Percentiles rank a stretch among this genome's conserved stretches.
These are phyloP conservation scores for Colletotrichum navitas DNA, from an alignment of 2,329 filamentous ascomycete genomes.

Conservation along the genomic window DNA sequence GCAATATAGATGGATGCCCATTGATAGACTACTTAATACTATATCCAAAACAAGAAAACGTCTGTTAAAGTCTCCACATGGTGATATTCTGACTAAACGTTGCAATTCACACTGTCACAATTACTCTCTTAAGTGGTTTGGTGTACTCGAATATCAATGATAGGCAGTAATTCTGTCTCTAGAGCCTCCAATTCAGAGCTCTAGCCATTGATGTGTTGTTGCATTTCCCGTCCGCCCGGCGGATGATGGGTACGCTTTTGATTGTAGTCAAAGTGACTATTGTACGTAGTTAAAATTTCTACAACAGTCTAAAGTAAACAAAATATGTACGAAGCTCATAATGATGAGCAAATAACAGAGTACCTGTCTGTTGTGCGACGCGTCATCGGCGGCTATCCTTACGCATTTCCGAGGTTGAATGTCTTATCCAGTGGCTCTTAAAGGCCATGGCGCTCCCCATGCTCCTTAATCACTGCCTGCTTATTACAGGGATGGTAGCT, in stretches of 20 bases:
- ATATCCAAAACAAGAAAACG: not conserved
- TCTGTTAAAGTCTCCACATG: not conserved
- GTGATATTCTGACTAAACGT: not conserved
- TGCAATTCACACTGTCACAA: not conserved
- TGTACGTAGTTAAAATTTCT: no score
- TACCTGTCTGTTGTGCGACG: not conserved
- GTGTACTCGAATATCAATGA: no score
- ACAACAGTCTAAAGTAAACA: not conserved
- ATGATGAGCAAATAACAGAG: not conserved
- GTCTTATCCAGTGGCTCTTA: not conserved
- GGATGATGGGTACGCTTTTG: no score
- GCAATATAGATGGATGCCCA: no score
- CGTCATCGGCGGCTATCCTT: slow-evolving; percentile 1
- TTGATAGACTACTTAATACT: not conserved
- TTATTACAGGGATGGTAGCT: slow-evolving; percentile 9
- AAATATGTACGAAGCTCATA: not conserved
- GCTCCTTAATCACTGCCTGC: slow-evolving; percentile 8
- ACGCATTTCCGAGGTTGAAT: not conserved
- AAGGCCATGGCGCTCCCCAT: not conserved
- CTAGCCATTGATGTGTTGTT: no score
- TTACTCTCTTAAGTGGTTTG: not conserved
- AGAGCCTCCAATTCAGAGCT: not conserved
- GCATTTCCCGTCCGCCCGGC: no score
- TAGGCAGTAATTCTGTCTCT: no score
- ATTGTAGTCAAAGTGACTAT: no score